Percentiles rank a stretch among this genome's conserved stretches.
Evolutionary conservation across 805 yeast genomes (phyloP).

Genomic region (Nakazawaea peltata): DNA sequence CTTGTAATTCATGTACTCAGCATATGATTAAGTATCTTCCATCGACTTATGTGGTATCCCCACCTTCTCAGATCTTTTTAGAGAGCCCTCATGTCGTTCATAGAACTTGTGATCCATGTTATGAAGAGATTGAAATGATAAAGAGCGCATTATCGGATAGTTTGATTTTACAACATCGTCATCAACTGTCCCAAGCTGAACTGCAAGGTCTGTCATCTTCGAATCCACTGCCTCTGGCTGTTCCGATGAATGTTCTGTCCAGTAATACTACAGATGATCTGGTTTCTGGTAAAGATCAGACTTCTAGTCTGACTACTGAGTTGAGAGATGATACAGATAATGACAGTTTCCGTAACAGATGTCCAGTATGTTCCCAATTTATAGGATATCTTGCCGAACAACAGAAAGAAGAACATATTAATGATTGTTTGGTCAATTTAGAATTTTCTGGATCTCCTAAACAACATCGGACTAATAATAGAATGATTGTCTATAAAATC

Average conservation of each 20-base stretch:
- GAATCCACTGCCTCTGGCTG: no score
- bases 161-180: neutral
- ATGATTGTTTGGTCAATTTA: constrained; percentile 52
- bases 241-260: no score
- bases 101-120: constrained; percentile 72
- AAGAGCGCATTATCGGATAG: constrained; percentile 29
- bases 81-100: constrained; percentile 51
- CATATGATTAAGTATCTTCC: constrained; percentile 47
- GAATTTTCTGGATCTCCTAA: constrained; percentile 59
- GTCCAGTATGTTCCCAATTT: constrained; percentile 35
- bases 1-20: constrained; percentile 62
- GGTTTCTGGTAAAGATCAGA: constrained; percentile 3
- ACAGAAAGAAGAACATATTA: constrained; percentile 59
- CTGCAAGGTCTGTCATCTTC: no score
- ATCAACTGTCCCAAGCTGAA: no score
- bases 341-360: constrained; percentile 25
- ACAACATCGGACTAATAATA: constrained; percentile 49
- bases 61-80: constrained; percentile 38
- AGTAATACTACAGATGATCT: no score
- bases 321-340: no score
- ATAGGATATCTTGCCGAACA: constrained; percentile 16
- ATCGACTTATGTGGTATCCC: constrained; percentile 47
- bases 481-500: constrained; percentile 77
- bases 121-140: constrained; percentile 48
- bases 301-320: constrained; percentile 1